Evolutionary conservation across 1,284 basidiomycete genomes (phyloP), one percentile per base, ranked within the genome.

Genomic region (Retiboletus flavoniger): DNA sequence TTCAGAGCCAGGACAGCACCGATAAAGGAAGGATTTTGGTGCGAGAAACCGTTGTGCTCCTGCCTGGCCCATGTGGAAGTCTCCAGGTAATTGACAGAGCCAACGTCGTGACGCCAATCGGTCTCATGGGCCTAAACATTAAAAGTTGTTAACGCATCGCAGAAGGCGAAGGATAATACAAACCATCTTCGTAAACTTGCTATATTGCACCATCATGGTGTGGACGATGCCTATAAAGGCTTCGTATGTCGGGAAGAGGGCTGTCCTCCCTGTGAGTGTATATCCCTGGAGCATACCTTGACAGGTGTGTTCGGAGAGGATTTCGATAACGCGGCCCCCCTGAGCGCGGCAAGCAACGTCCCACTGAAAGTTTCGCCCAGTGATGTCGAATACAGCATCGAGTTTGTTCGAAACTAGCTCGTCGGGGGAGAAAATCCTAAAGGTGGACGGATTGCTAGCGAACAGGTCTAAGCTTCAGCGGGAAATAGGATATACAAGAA

Each of bases 361-460:
- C 89, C 82, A 91, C 72, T 95, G 91, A 70, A 94, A 87, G 73
- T 92, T 86, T 50, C 92, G 82, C 1, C 79, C 78, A 0, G 76
- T 84, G 9, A 75, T 70, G 3, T 87, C 77, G 45, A 94, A 80
- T 6, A 89, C 83, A 3, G 82, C 88, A 64, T 90, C 89, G 17
- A 96, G 82, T 73, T 95, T 94, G 75, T 95, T 95, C 32, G 88
- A 91, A 8, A 86, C 84, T n/a, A 95, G 78, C 63, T 93, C 91
- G 64, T 96, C 93, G 0, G 93, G 93, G n/a, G 88, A 92, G 76
- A 95, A 95, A 57, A 95, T 89, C 50, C 93, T 81, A 79, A 95
- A 94, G 0, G 79, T 76, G 26, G 74, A 76, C 1, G 86, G 85
- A 69, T 95, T 95, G 56, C 84, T 85, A 60, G 1, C 41, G 38